phyloP scores from a whole-genome alignment of 768 basidiomycete species.

The Serendipita indica region DNA sequence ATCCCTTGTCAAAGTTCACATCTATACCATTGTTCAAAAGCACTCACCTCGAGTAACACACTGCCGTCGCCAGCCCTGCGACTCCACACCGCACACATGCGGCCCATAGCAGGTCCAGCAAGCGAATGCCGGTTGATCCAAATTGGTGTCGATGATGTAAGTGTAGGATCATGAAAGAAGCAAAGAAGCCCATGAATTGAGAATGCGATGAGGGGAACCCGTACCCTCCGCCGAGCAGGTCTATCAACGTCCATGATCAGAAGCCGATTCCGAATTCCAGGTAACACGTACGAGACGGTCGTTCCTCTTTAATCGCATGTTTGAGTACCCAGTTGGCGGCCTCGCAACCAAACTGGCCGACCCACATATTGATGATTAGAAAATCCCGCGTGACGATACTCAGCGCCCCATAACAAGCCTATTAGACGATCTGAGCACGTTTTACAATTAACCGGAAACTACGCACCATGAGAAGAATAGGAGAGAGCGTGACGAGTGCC shows the following conservation, averaged over 20 bases:
- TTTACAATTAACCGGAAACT: slow-evolving; percentile 24
- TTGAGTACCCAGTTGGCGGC: slow-evolving; percentile 56
- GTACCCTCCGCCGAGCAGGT: slow-evolving; percentile 51
- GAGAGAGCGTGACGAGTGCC: slow-evolving; percentile 51
- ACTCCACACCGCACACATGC: slow-evolving; percentile 34
- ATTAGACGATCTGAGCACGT: background rate
- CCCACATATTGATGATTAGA: slow-evolving; percentile 71
- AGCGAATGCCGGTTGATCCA: slow-evolving; percentile 31
- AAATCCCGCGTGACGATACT: slow-evolving; percentile 65
- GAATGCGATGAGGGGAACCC: slow-evolving; percentile 83
- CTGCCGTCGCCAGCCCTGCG: slow-evolving; percentile 40
- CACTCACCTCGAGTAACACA: slow-evolving; percentile 66
- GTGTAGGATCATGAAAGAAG: slow-evolving; percentile 61
- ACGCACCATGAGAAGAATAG: slow-evolving; percentile 56
- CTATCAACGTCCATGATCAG: background rate
- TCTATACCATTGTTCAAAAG: background rate
- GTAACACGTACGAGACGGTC: slow-evolving; percentile 42
- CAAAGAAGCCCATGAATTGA: slow-evolving; percentile 82
- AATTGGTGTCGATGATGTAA: slow-evolving; percentile 56
- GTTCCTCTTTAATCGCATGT: slow-evolving; percentile 46
- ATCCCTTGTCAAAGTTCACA: background rate
- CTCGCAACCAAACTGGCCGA: slow-evolving; percentile 61
- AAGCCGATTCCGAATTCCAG: background rate
- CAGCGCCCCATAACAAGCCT: slow-evolving; percentile 70
- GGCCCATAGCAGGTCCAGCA: slow-evolving; percentile 41